Evolutionary conservation across 208 protist genomes (phyloP), one percentile per base, ranked within the genome.

Genomic region (Wallacemonas collosoma): DNA sequence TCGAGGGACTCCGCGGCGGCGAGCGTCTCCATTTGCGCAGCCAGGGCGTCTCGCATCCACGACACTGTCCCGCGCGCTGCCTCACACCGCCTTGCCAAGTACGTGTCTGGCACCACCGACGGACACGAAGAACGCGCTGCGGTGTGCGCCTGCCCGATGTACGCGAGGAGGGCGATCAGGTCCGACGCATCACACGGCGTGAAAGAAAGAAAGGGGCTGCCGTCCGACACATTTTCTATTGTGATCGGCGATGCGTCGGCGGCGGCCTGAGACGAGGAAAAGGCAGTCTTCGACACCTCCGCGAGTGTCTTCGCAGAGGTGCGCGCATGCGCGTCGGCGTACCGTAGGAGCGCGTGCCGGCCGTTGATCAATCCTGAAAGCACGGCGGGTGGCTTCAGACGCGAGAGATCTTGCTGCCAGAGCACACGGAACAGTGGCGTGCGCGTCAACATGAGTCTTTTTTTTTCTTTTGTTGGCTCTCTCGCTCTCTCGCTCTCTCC

Each of bases 1-100:
- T 80, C 67, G 15, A 89, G 62, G 1, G 84, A 63, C 68, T 86
- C 84, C 6, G 81, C 68, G 1, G 68, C 76, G 14, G 75, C 77
- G 8, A 89, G 76, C 7, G 78, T 17, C 8, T 51, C 39, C 0
- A 17, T 45, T 35, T 89, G 71, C 26, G 54, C 47, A 15, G 7
- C 1, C 11, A 84, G 35, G 1, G 76, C 53, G 9, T 78, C 47
- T 3, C 8, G 7, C 2, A 89, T 7, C 26, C 26, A 26, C 26
- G 26, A 26, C 26, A 26, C 26, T 26, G 26, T 26, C 26, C 26
- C 26, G 26, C 26, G 26, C 26, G 26, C 26, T 26, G 26, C 26
- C 26, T 26, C 26, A 26, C 26, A 26, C 26, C 26, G 26, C 26
- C 26, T 26, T 26, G 26, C 26, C 26, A 26, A 26, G 26, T 26